Evolutionary conservation across 1,284 basidiomycete genomes (phyloP).

Genomic region (Violaceomyces palustris): DNA sequence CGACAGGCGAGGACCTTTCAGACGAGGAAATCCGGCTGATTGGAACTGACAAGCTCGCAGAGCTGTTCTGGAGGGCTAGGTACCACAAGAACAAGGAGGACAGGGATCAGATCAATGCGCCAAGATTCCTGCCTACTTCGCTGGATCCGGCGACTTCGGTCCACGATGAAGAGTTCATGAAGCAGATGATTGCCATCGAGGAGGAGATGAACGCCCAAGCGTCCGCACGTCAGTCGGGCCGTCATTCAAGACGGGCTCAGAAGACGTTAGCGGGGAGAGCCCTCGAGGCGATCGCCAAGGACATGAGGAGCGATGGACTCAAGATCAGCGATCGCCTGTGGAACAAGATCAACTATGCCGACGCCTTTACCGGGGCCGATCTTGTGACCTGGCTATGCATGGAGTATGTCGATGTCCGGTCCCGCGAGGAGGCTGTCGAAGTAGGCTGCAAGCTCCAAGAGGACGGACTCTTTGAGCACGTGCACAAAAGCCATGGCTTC

Average conservation of each 20-base stretch:
- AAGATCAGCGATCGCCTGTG: conserved; percentile 48
- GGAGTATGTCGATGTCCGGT: conserved; percentile 39
- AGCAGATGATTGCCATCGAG: conserved; percentile 23
- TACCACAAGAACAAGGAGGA: conserved; percentile 20
- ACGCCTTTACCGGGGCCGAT: conserved; percentile 48
- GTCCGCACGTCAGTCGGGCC: conserved; percentile 17
- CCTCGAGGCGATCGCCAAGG: conserved; percentile 30
- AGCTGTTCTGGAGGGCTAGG: conserved; percentile 61
- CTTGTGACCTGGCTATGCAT: conserved; percentile 48
- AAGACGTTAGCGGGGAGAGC: conserved; percentile 14
- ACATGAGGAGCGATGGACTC: conserved; percentile 39
- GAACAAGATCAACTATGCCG: conserved; percentile 46
- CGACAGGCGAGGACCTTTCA: conserved; percentile 55
- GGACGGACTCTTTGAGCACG: conserved; percentile 46
- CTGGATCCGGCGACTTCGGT: conserved; percentile 48
- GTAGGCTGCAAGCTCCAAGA: conserved; percentile 36
- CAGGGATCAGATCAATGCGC: conserved; percentile 15
- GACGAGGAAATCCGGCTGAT: conserved; percentile 81
- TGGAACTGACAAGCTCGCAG: conserved; percentile 85
- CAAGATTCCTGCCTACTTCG: conserved; percentile 47
- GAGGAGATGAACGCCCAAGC: conserved; percentile 11
- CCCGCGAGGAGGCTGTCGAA: conserved; percentile 45
- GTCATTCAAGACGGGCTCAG: conserved; percentile 5
- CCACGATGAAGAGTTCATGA: conserved; percentile 46
- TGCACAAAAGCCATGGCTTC: conserved; percentile 43